These are phyloP conservation scores for Begonia peltatifolia DNA, from an alignment of 306 rosid species.

Conservation along the genomic window DNA sequence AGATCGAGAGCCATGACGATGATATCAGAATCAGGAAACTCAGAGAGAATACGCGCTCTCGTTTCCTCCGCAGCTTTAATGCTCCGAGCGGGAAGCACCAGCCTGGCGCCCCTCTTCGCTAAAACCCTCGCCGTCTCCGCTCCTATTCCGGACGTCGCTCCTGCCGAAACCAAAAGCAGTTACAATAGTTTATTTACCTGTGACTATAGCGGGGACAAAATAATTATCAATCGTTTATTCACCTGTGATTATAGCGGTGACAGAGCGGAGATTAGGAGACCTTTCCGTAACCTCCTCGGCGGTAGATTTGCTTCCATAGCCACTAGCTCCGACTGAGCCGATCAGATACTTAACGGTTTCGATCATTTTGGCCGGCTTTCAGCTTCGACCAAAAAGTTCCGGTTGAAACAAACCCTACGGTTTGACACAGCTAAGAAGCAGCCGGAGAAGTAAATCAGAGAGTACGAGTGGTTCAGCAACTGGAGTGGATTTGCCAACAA, in stretches of 20 bases:
- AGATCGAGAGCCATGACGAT: conserved; percentile 69
- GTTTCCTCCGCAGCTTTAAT: conserved; percentile 64
- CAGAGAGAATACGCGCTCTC: conserved; percentile 40
- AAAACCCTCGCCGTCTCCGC: conserved; percentile 78
- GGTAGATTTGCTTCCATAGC: conserved; percentile 74
- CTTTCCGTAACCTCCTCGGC: conserved; percentile 55
- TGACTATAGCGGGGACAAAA: too few species aligned
- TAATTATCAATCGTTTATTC: neutral
- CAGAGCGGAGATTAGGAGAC: conserved; percentile 29
- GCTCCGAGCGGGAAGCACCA: conserved; percentile 64
- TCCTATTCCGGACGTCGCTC: conserved; percentile 93
- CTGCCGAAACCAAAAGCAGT: conserved; percentile 10
- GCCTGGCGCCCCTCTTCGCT: conserved; percentile 69
- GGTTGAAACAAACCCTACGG: too few species aligned
- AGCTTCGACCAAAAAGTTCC: too few species aligned
- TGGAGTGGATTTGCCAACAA: too few species aligned
- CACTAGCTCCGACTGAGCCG: conserved; percentile 66
- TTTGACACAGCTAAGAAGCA: too few species aligned
- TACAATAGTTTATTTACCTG: too few species aligned
- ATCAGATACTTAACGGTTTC: conserved; percentile 47
- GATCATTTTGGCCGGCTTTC: conserved; percentile 22
- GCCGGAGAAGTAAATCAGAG: too few species aligned
- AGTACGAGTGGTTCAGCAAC: too few species aligned
- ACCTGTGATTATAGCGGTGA: conserved; percentile 90
- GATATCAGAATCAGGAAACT: conserved; percentile 41